Conservation (phyloP, 805 yeast species). For the Saturnispora quitensis region DNA sequence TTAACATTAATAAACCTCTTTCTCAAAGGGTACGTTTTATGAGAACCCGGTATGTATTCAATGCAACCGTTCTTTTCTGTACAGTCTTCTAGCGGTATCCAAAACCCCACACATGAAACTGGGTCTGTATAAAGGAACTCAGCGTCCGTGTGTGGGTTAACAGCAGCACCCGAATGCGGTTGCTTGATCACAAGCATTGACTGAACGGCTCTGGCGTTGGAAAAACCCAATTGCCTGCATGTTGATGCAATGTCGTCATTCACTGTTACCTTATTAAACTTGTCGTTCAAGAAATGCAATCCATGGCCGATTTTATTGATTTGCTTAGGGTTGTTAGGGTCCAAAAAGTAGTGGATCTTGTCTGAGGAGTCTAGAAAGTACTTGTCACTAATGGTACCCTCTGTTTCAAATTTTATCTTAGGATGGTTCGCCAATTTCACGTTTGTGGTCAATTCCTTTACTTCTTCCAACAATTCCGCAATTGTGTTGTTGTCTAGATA, state of each 20-base stretch:
- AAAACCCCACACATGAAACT: slow-evolving; percentile 63
- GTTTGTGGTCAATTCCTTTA: slow-evolving; percentile 36
- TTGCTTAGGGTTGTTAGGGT: slow-evolving; percentile 49
- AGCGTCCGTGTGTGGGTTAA: slow-evolving; percentile 72
- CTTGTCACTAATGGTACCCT: slow-evolving; percentile 52
- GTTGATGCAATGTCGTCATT: slow-evolving; percentile 41
- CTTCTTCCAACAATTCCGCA: slow-evolving; percentile 30
- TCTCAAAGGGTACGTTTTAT: slow-evolving; percentile 43
- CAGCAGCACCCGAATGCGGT: slow-evolving; percentile 63
- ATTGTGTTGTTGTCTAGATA: slow-evolving; percentile 41
- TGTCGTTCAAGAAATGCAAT: slow-evolving; percentile 46
- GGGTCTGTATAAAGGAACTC: slow-evolving; percentile 67
- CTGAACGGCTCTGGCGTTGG: slow-evolving; percentile 66
- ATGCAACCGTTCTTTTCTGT: slow-evolving; percentile 59
- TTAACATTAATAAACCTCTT: slow-evolving; percentile 55
- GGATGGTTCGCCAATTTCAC: slow-evolving; percentile 56
- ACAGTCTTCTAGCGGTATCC: slow-evolving; percentile 77
- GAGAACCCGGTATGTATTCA: slow-evolving; percentile 63
- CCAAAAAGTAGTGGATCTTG: slow-evolving; percentile 61
- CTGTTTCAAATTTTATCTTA: slow-evolving; percentile 59
- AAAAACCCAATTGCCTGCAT: slow-evolving; percentile 41
- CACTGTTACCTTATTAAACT: slow-evolving; percentile 44
- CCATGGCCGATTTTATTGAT: slow-evolving; percentile 79
- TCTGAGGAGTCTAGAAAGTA: slow-evolving; percentile 65
- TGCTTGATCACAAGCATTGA: slow-evolving; percentile 76